These are phyloP conservation scores for Calocera cornea DNA, from an alignment of 768 basidiomycete genomes.

Conservation along the genomic window DNA sequence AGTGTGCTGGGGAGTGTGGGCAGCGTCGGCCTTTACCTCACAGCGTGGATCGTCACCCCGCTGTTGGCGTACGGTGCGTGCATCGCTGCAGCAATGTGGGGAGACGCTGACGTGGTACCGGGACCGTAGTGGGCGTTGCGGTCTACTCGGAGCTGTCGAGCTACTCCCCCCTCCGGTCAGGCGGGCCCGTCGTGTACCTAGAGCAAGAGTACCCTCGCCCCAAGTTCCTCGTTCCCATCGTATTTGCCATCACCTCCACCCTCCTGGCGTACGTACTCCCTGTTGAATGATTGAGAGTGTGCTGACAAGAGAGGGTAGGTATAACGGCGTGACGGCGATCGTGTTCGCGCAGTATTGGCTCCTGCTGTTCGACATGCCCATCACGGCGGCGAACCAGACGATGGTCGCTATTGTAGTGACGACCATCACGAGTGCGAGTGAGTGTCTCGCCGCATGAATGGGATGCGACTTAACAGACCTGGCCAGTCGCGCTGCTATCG, in stretches of 20 bases:
- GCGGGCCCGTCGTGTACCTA: constrained; percentile 8
- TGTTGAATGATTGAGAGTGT: not conserved
- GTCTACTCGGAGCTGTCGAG: constrained; percentile 9
- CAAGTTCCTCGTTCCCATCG: constrained; percentile 31
- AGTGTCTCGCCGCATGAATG: not conserved
- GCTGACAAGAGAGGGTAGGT: constrained; percentile 8
- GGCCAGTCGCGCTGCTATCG: constrained; percentile 19
- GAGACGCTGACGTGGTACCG: too few relatives aligned
- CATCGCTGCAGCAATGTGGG: not conserved
- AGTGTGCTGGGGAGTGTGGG: constrained; percentile 8
- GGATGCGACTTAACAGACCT: not conserved
- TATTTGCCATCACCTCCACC: constrained; percentile 28
- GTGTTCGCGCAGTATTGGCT: constrained; percentile 22
- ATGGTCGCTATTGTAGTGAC: constrained; percentile 17
- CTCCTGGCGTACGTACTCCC: constrained; percentile 14
- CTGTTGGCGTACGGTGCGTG: constrained; percentile 5
- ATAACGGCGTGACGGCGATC: constrained; percentile 18
- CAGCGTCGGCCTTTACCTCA: constrained; percentile 9
- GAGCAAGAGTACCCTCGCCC: constrained; percentile 34
- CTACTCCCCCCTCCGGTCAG: constrained; percentile 12
- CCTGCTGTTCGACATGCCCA: constrained; percentile 13
- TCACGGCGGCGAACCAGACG: constrained; percentile 17
- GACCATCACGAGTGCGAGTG: constrained; percentile 17
- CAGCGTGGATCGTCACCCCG: constrained; percentile 9
- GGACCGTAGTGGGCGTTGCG: not conserved